These are phyloP conservation scores for Saccharomyces jurei DNA, from an alignment of 805 yeast genomes.

Conservation along the genomic window DNA sequence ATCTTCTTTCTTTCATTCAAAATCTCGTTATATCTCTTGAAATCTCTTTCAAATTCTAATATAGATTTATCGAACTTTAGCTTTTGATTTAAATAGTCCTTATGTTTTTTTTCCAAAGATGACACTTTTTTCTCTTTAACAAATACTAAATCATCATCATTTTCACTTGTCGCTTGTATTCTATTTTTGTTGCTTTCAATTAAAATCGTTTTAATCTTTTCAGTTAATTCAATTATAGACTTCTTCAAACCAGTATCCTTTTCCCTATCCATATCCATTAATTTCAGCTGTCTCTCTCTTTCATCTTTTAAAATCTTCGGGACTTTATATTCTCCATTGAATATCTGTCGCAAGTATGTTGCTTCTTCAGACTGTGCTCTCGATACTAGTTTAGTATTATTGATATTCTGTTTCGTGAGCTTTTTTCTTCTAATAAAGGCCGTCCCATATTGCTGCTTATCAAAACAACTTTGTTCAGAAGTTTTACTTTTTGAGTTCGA, in stretches of 20 bases:
- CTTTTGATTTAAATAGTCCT: constrained; percentile 12
- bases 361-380: constrained; percentile 22
- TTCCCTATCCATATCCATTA: constrained; percentile 17
- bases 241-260: constrained; percentile 9
- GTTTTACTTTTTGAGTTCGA: not conserved
- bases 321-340: constrained; percentile 31
- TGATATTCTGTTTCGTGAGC: constrained; percentile 1
- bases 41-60: constrained; percentile 30
- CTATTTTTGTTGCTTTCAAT: constrained; percentile 7
- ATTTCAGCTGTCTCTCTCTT: constrained; percentile 18
- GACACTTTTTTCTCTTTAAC: constrained; percentile 22
- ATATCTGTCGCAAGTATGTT: constrained; percentile 27
- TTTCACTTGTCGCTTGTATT: not conserved
- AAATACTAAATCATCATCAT: constrained; percentile 23
- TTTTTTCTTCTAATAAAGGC: constrained; percentile 23
- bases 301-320: constrained; percentile 24
- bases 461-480: not conserved
- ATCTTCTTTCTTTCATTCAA: constrained; percentile 36
- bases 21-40: constrained; percentile 37
- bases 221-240: constrained; percentile 22
- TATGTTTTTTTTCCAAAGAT: constrained; percentile 21
- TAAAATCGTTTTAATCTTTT: constrained; percentile 20
- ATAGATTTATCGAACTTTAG: constrained; percentile 24
- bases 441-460: constrained; percentile 33
- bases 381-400: constrained; percentile 8